Conservation (phyloP, 306 rosid species). For the Alnus glutinosa region DNA sequence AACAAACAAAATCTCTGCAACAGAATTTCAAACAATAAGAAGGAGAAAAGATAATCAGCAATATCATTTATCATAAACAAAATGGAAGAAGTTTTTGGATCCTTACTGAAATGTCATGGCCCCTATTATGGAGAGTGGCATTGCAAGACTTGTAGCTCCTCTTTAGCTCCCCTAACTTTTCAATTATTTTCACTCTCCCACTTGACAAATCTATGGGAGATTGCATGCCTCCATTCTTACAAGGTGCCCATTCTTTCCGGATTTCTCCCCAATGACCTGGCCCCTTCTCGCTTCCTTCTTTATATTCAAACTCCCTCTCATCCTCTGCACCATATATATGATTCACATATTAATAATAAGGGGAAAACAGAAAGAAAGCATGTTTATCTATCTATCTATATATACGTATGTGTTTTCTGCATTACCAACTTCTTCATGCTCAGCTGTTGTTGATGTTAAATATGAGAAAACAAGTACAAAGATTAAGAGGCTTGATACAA, state of each 20-base stretch:
- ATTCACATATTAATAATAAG: background rate
- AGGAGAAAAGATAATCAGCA: no score
- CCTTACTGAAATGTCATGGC: conserved; percentile 68
- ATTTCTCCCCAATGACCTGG: conserved; percentile 61
- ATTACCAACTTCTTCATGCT: conserved; percentile 62
- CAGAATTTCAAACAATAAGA: background rate
- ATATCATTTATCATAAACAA: background rate
- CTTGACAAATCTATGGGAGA: conserved; percentile 68
- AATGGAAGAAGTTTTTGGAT: background rate
- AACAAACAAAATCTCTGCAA: background rate
- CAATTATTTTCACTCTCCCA: conserved; percentile 35
- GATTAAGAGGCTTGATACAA: conserved; percentile 23
- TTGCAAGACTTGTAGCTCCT: conserved; percentile 42
- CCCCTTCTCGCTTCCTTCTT: conserved; percentile 45
- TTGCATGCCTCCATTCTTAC: conserved; percentile 58
- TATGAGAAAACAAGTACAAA: conserved; percentile 20
- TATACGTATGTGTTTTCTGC: background rate
- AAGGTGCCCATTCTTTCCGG: conserved; percentile 56
- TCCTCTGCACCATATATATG: conserved; percentile 47
- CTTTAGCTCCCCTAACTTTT: conserved; percentile 36
- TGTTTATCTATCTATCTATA: no score
- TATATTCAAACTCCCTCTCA: conserved; percentile 59
- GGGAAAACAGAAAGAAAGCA: background rate
- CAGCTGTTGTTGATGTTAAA: conserved; percentile 38
- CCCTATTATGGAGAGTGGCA: conserved; percentile 61